Conservation (phyloP, 495 filamentous ascomycete species). For the Annulohypoxylon bovei region DNA sequence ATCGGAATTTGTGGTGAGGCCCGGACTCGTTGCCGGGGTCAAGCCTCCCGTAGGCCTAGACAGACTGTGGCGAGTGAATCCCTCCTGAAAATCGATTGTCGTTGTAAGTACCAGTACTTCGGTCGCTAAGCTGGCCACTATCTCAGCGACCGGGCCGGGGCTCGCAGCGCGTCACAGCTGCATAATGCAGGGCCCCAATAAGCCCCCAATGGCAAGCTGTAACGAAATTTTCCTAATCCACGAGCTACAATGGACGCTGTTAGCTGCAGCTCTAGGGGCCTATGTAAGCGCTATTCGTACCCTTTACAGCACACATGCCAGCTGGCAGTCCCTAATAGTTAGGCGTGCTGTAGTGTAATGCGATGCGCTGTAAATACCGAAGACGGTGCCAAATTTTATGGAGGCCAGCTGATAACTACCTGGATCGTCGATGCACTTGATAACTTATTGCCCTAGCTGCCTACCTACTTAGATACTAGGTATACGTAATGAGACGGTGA, state of each 20-base stretch:
- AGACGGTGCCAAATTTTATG: conserved; percentile 10
- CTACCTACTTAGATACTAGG: not conserved
- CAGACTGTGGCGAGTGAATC: conserved; percentile 37
- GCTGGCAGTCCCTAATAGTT: conserved; percentile 13
- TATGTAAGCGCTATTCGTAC: conserved; percentile 13
- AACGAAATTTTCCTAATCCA: conserved; percentile 16
- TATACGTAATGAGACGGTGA: not conserved
- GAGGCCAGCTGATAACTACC: not conserved
- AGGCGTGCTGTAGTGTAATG: conserved; percentile 19
- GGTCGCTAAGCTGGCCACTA: conserved; percentile 17
- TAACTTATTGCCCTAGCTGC: conserved; percentile 11
- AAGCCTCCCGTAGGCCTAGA: conserved; percentile 41
- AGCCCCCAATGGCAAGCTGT: conserved; percentile 28
- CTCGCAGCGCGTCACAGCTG: conserved; percentile 33
- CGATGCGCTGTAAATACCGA: conserved; percentile 17
- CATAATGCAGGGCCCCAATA: conserved; percentile 36
- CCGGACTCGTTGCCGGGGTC: conserved; percentile 29
- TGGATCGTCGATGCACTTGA: not conserved
- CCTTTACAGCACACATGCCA: conserved; percentile 16
- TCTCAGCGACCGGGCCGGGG: conserved; percentile 13
- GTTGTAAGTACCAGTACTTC: conserved; percentile 38
- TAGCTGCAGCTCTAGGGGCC: conserved; percentile 29
- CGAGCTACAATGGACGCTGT: conserved; percentile 6
- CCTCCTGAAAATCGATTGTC: conserved; percentile 18
- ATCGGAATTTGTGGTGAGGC: conserved; percentile 19